Evolutionary conservation across 1,284 basidiomycete species (phyloP).

Genomic region (Leccinum huronense): DNA sequence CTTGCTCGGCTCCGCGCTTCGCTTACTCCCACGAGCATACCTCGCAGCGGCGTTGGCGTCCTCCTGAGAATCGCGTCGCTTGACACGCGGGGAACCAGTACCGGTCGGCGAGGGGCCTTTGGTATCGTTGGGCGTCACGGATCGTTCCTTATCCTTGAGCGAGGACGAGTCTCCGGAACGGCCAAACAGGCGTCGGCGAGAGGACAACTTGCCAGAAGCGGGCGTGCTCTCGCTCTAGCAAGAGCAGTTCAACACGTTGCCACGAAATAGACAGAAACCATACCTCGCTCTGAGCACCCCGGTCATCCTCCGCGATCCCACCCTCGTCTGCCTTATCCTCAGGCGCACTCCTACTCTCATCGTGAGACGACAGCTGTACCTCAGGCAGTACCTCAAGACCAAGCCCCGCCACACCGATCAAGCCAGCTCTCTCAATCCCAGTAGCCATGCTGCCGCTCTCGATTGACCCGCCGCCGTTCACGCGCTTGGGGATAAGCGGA

Average conservation of each 20-base stretch:
- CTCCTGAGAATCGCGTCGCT: conserved; percentile 27
- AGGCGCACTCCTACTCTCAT: conserved; percentile 51
- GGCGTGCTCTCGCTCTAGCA: conserved; percentile 44
- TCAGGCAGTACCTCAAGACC: conserved; percentile 36
- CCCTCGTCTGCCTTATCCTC: conserved; percentile 34
- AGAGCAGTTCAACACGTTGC: conserved; percentile 8
- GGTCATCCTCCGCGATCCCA: conserved; percentile 50
- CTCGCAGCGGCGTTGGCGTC: conserved; percentile 37
- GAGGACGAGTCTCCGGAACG: conserved; percentile 50
- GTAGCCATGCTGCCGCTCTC: conserved; percentile 18
- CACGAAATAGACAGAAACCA: conserved; percentile 23
- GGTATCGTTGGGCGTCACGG: conserved; percentile 20
- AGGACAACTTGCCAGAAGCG: conserved; percentile 33
- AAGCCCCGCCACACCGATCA: conserved; percentile 28
- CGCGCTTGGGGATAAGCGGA: conserved; percentile 25
- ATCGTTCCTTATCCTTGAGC: conserved; percentile 39
- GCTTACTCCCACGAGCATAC: conserved; percentile 45
- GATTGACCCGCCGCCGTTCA: conserved; percentile 27
- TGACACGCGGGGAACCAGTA: conserved; percentile 22
- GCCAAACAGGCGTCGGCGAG: conserved; percentile 58
- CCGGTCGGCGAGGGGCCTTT: conserved; percentile 24
- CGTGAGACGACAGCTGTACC: conserved; percentile 54
- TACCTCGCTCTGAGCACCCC: conserved; percentile 67
- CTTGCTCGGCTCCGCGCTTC: conserved; percentile 52
- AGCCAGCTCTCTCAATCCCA: conserved; percentile 20